Conservation (phyloP, 208 protist genomes). For the Lotmaria passim region DNA sequence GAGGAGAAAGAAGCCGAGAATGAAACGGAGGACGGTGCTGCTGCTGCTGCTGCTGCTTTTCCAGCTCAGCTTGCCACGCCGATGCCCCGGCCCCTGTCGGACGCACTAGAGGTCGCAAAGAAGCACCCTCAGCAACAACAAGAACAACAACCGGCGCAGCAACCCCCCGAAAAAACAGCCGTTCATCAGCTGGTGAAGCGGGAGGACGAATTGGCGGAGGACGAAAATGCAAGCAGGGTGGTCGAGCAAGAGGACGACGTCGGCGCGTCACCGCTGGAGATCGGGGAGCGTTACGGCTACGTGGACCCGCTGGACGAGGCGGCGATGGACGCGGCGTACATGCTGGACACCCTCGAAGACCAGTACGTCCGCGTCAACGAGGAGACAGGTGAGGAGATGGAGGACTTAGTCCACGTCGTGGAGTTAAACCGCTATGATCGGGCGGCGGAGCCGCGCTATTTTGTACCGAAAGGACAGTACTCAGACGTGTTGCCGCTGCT, state of each 20-base stretch:
- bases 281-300: constrained; percentile 17
- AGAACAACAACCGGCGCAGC: neutral
- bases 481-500: constrained; percentile 46
- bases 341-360: constrained; percentile 33
- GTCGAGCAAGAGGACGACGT: neutral
- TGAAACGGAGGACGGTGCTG: neutral
- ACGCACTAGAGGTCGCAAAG: neutral
- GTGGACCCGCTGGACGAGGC: constrained; percentile 29
- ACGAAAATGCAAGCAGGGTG: neutral
- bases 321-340: constrained; percentile 25
- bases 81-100: constrained; percentile 7
- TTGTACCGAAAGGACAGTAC: constrained; percentile 38
- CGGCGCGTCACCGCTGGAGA: constrained; percentile 4
- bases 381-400: constrained; percentile 47
- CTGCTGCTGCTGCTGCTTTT: no score
- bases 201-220: neutral
- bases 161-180: no score
- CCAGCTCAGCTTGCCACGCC: neutral
- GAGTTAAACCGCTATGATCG: constrained; percentile 35
- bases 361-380: constrained; percentile 52
- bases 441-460: constrained; percentile 24
- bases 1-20: neutral
- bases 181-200: neutral
- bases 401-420: constrained; percentile 47
- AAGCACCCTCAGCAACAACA: neutral